These are phyloP conservation scores for Hemileia vastatrix DNA, from an alignment of 1,284 basidiomycete species.

Conservation along the genomic window DNA sequence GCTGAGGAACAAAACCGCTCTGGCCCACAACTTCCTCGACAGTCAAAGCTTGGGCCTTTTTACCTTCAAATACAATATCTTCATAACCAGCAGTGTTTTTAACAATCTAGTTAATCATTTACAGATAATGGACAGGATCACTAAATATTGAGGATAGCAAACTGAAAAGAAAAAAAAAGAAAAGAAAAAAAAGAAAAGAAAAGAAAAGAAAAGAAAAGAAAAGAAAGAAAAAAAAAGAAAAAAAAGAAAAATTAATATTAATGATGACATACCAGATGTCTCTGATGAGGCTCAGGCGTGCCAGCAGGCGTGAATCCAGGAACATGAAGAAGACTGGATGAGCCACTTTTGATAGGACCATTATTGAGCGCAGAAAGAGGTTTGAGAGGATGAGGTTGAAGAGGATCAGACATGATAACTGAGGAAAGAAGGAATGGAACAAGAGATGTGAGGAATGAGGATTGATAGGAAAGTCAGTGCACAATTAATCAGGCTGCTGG, in stretches of 20 bases:
- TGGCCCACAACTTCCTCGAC: constrained; percentile 37
- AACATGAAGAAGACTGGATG: constrained; percentile 11
- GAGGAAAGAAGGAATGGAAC: too few relatives aligned
- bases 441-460: too few relatives aligned
- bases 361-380: too few relatives aligned
- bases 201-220: neutral
- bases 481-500: too few relatives aligned
- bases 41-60: constrained; percentile 41
- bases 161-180: neutral
- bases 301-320: constrained; percentile 23
- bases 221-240: neutral
- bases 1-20: constrained; percentile 43
- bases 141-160: neutral
- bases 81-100: constrained; percentile 35
- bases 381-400: too few relatives aligned
- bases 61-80: constrained; percentile 41
- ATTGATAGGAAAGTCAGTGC: too few relatives aligned
- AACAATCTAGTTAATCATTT: constrained; percentile 5
- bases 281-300: constrained; percentile 21
- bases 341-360: neutral
- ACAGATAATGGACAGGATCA: neutral
- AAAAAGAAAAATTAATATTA: neutral
- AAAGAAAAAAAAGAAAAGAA: neutral
- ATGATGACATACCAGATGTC: constrained; percentile 18
- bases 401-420: too few relatives aligned